Conservation (phyloP, 495 filamentous ascomycete genomes). For the Ramalina peruviana region DNA sequence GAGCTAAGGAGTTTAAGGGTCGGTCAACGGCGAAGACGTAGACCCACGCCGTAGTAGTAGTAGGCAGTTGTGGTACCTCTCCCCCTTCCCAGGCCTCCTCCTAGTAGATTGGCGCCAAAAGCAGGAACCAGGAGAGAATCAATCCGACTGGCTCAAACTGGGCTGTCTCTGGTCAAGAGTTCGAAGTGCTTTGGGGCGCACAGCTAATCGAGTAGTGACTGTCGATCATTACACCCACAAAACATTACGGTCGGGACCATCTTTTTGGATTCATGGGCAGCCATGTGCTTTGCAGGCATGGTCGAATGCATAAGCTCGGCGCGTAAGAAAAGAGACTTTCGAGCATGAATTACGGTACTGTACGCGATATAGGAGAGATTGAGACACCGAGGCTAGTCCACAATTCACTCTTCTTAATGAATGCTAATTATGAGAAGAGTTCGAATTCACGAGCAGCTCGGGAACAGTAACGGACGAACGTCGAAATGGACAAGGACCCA, state of each 20-base stretch:
- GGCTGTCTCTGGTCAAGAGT: slow-evolving; percentile 2
- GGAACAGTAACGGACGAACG: no score
- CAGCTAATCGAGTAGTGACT: background rate
- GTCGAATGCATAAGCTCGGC: no score
- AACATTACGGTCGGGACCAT: background rate
- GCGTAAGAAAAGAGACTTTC: background rate
- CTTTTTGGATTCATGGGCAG: slow-evolving; percentile 3
- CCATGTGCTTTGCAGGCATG: slow-evolving; percentile 14
- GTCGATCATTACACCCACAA: slow-evolving; percentile 1
- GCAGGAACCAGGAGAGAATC: slow-evolving; percentile 1
- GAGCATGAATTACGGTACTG: slow-evolving; percentile 3
- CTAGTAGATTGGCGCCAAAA: slow-evolving; percentile 3
- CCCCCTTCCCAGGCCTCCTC: slow-evolving; percentile 1
- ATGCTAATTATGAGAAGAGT: background rate
- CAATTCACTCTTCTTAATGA: background rate
- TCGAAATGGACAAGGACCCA: no score
- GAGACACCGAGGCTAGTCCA: background rate
- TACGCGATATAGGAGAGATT: background rate
- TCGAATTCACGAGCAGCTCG: no score
- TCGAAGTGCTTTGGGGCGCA: background rate
- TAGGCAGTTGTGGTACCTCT: background rate
- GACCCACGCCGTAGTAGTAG: background rate
- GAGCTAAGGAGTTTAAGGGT: slow-evolving; percentile 6
- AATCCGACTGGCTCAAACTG: background rate
- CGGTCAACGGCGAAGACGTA: slow-evolving; percentile 8